Evolutionary conservation across 1,284 basidiomycete species (phyloP).

Genomic region (Porogramme epimiltina): DNA sequence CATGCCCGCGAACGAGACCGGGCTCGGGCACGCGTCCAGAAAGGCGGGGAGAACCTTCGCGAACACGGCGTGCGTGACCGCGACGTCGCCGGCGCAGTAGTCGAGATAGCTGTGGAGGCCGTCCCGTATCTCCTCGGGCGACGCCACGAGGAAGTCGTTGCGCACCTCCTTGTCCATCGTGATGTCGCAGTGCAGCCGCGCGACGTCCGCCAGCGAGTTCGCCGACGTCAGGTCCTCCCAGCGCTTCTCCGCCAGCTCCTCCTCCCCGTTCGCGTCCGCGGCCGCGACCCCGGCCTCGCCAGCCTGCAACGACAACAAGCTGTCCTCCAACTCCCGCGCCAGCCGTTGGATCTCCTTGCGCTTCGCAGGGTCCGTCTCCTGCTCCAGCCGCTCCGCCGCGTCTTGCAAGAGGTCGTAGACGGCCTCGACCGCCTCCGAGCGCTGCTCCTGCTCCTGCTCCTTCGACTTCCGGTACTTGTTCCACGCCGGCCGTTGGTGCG

Average conservation of each 20-base stretch:
- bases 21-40: conserved; percentile 84
- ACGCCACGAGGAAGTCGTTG: conserved; percentile 73
- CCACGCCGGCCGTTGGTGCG: conserved; percentile 94
- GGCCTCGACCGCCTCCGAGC: conserved; percentile 60
- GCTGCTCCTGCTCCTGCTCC: conserved; percentile 49
- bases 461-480: conserved; percentile 78
- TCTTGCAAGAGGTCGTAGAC: conserved; percentile 51
- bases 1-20: conserved; percentile 91
- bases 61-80: conserved; percentile 85
- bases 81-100: conserved; percentile 90
- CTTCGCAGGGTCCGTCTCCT: conserved; percentile 34
- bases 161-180: conserved; percentile 82
- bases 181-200: conserved; percentile 86
- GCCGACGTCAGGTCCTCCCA: conserved; percentile 95
- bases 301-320: conserved; percentile 41
- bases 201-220: conserved; percentile 93
- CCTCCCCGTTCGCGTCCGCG: conserved; percentile 42
- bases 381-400: conserved; percentile 47
- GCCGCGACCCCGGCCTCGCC: conserved; percentile 20
- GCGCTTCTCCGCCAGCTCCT: conserved; percentile 49
- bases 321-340: conserved; percentile 38
- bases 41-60: conserved; percentile 84
- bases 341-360: conserved; percentile 33
- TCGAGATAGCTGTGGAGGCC: conserved; percentile 78
- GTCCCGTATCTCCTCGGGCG: conserved; percentile 66